Conservation (phyloP, 805 yeast genomes). For the Metschnikowia cerradonensis region DNA sequence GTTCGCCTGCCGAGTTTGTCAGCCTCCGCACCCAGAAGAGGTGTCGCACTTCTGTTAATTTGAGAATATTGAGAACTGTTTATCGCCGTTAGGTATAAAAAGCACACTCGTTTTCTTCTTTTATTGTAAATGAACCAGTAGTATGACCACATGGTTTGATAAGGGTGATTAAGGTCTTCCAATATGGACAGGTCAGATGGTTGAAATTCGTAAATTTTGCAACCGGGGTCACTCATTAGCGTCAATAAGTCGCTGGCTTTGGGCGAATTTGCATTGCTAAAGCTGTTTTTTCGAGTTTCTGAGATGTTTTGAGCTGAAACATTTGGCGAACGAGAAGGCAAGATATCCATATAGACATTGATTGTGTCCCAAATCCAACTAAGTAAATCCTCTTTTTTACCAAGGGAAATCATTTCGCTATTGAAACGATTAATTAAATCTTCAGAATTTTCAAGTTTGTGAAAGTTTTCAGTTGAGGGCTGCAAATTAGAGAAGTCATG, state of each 20-base stretch:
- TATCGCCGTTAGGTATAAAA: slow-evolving; percentile 60
- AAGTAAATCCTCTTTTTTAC: slow-evolving; percentile 37
- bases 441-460: slow-evolving; percentile 31
- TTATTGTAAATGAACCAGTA: slow-evolving; percentile 93
- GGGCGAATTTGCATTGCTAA: slow-evolving; percentile 15
- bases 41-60: slow-evolving; percentile 9
- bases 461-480: slow-evolving; percentile 62
- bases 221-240: slow-evolving; percentile 29
- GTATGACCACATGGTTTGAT: slow-evolving; percentile 61
- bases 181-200: slow-evolving; percentile 57
- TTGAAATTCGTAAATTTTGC: slow-evolving; percentile 61
- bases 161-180: slow-evolving; percentile 52
- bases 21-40: slow-evolving; percentile 21
- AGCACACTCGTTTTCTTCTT: slow-evolving; percentile 87
- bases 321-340: slow-evolving; percentile 29
- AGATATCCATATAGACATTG: slow-evolving; percentile 73
- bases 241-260: slow-evolving; percentile 6
- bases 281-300: slow-evolving; percentile 28
- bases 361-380: slow-evolving; percentile 87
- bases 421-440: slow-evolving; percentile 66
- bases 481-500: slow-evolving; percentile 87
- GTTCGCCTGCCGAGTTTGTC: slow-evolving; percentile 16
- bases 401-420: slow-evolving; percentile 58
- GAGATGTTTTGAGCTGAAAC: slow-evolving; percentile 19
- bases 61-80: slow-evolving; percentile 37